These are phyloP conservation scores for Vinca major DNA, from an alignment of 305 asterid species.

Conservation along the genomic window DNA sequence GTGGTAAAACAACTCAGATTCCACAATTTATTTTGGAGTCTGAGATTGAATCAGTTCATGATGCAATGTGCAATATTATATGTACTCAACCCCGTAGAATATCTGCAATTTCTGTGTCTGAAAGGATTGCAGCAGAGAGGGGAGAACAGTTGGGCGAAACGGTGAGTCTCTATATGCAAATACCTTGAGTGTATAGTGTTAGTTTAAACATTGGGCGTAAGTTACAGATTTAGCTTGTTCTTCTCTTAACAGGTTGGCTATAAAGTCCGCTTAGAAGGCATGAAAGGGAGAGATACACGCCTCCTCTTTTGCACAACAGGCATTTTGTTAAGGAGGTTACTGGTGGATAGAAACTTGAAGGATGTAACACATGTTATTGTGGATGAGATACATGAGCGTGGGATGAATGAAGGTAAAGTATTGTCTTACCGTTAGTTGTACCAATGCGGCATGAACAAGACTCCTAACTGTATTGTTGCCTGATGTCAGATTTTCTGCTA, in stretches of 20 bases:
- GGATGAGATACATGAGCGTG: conserved; percentile 98
- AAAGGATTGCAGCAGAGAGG: conserved; percentile 87
- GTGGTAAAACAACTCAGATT: conserved; percentile 97
- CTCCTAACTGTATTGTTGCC: conserved; percentile 20
- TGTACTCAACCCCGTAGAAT: conserved; percentile 93
- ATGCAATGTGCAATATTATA: conserved; percentile 71
- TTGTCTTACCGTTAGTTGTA: conserved; percentile 14
- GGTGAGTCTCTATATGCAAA: conserved; percentile 37
- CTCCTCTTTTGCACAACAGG: conserved; percentile 98
- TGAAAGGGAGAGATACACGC: conserved; percentile 90
- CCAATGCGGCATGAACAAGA: neutral
- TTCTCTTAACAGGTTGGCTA: conserved; percentile 67
- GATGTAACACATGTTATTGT: conserved; percentile 84
- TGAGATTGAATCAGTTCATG: conserved; percentile 54
- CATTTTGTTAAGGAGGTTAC: conserved; percentile 76
- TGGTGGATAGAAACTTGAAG: conserved; percentile 70
- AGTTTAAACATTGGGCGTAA: conserved; percentile 8
- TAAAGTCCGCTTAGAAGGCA: conserved; percentile 91
- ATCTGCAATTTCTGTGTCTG: conserved; percentile 92
- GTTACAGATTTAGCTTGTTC: conserved; percentile 7
- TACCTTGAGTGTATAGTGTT: neutral
- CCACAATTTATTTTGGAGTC: conserved; percentile 91
- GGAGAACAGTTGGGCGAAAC: conserved; percentile 93
- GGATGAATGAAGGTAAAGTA: conserved; percentile 81
- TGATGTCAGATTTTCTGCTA: conserved; percentile 77